Conservation (phyloP, 1,284 basidiomycete species). For the Chiua sp. region DNA sequence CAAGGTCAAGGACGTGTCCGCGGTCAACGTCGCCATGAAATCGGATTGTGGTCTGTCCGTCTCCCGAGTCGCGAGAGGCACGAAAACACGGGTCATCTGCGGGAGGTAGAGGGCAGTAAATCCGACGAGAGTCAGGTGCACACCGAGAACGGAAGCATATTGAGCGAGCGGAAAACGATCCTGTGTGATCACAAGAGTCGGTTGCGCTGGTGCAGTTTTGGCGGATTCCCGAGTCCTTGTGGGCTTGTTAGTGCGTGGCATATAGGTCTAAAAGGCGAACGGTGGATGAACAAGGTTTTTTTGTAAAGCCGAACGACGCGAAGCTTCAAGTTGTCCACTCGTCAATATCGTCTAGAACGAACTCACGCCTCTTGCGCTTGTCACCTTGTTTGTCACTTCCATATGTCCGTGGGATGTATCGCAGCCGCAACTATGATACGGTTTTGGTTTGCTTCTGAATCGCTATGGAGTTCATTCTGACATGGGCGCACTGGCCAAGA, state of each 20-base stretch:
- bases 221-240: neutral
- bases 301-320: too few species aligned
- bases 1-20: constrained; percentile 64
- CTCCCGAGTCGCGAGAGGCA: constrained; percentile 34
- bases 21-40: constrained; percentile 70
- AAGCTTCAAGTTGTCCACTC: neutral
- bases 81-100: constrained; percentile 56
- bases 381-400: constrained; percentile 13
- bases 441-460: constrained; percentile 3
- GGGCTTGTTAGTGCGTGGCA: constrained; percentile 12
- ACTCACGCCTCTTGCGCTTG: constrained; percentile 6
- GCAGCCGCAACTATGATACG: constrained; percentile 2
- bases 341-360: neutral
- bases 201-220: neutral
- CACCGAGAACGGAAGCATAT: constrained; percentile 77
- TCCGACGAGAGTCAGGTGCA: constrained; percentile 69
- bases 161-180: constrained; percentile 49
- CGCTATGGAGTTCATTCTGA: constrained; percentile 15
- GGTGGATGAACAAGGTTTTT: too few species aligned
- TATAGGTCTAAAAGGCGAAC: neutral
- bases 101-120: constrained; percentile 73
- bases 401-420: constrained; percentile 2
- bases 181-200: neutral
- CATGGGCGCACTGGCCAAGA: neutral
- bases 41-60: constrained; percentile 68